A percentile compares a stretch with the other conserved stretches of the same genome.
These are phyloP conservation scores for Fusarium tricinctum DNA, from an alignment of 2,329 filamentous ascomycete genomes.

Conservation along the genomic window DNA sequence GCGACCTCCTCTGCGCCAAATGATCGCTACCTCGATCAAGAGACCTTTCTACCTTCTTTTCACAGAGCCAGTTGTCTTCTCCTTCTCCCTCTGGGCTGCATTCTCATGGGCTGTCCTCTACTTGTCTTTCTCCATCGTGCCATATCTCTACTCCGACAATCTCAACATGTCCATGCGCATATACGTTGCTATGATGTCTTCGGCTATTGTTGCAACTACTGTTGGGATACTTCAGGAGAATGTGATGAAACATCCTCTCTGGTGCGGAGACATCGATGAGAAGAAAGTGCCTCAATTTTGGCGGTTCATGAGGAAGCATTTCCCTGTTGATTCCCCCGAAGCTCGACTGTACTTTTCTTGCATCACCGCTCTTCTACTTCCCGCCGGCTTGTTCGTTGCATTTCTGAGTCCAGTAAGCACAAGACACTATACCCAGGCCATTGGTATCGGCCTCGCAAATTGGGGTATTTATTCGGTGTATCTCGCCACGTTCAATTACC, in stretches of 20 bases:
- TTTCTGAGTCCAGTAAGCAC: slow-evolving; percentile 50
- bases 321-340: slow-evolving; percentile 74
- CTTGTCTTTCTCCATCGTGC: slow-evolving; percentile 84
- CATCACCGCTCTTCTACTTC: slow-evolving; percentile 79
- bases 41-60: slow-evolving; percentile 83
- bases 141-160: slow-evolving; percentile 77
- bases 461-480: slow-evolving; percentile 91
- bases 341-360: slow-evolving; percentile 87
- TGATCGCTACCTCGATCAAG: slow-evolving; percentile 80
- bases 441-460: slow-evolving; percentile 80
- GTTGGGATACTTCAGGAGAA: slow-evolving; percentile 80
- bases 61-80: slow-evolving; percentile 85
- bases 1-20: slow-evolving; percentile 73
- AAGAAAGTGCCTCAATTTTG: slow-evolving; percentile 56
- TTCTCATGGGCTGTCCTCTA: slow-evolving; percentile 94
- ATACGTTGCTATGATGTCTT: slow-evolving; percentile 80
- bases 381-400: slow-evolving; percentile 77
- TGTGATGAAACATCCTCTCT: slow-evolving; percentile 65
- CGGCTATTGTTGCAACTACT: slow-evolving; percentile 74
- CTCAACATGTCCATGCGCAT: slow-evolving; percentile 79
- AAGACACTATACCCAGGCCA: slow-evolving; percentile 50
- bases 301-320: slow-evolving; percentile 60
- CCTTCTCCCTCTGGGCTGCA: slow-evolving; percentile 89
- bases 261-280: slow-evolving; percentile 46
- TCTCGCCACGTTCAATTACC: slow-evolving; percentile 91